Evolutionary conservation across 1,284 basidiomycete genomes (phyloP), one percentile per base, ranked within the genome.

Genomic region (Moniliophthora roreri): DNA sequence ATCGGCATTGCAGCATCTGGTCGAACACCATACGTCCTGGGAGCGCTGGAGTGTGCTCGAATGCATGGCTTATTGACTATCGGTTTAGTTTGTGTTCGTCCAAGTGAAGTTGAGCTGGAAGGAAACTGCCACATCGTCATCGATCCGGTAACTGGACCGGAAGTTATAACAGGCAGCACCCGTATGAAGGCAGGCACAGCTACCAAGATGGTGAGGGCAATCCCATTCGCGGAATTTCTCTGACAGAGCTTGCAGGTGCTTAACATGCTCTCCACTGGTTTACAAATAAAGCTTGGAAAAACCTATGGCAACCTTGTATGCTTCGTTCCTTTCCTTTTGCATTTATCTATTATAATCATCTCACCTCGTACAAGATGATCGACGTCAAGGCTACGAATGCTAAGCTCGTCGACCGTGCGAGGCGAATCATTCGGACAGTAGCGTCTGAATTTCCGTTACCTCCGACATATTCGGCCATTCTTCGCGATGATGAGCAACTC

Each of bases 201-300:
- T 24, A 70, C 69, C 10, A 70, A 69, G 56, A 61, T 69, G 63
- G 69, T 66, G 42, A 18, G 50, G 16, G 7, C 2, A 18, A 26
- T 3, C 11, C 32, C 32, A 34, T 52, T 46, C 15, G 21, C 41
- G 9, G 40, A n/a, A n/a, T 37, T 52, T 32, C 26, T 11, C 20
- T 18, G n/a, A n/a, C n/a, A n/a, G n/a, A n/a, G n/a, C n/a, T 7
- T 20, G 3, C 35, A 69, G 67, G 63, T 68, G 21, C 40, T 70
- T 48, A 70, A 69, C 47, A 69, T 69, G 67, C 66, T 69, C 16
- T 69, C 67, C 13, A 69, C 68, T 4, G 64, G 65, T 0, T 56
- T 67, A 0, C 66, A 69, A 59, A 63, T 69, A 40, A 63, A 65
- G 40, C 58, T 69, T 23, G 68, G 69, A 7, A 68, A 68, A 53